These are phyloP conservation scores for Tubosaeta sp. DNA, from an alignment of 768 basidiomycete species.

Conservation along the genomic window DNA sequence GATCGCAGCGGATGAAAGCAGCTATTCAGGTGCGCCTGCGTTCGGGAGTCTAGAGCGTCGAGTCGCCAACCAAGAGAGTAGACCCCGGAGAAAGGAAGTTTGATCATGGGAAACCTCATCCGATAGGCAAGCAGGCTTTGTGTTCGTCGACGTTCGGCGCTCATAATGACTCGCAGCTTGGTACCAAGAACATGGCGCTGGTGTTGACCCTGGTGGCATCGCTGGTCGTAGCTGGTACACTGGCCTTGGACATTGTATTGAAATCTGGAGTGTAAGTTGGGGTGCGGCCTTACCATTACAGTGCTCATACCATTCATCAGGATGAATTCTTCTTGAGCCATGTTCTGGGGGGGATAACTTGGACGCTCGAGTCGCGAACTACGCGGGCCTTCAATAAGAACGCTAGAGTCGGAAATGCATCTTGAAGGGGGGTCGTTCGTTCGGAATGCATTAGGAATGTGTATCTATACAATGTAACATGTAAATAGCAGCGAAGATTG, in stretches of 20 bases:
- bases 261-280: conserved; percentile 65
- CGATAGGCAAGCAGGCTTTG: conserved; percentile 49
- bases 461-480: conserved; percentile 24
- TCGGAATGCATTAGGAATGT: conserved; percentile 18
- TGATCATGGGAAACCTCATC: conserved; percentile 72
- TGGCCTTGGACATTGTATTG: conserved; percentile 70
- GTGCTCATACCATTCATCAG: conserved; percentile 31
- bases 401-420: conserved; percentile 54
- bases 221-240: conserved; percentile 85
- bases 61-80: conserved; percentile 5
- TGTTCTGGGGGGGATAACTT: conserved; percentile 69
- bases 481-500: conserved; percentile 24
- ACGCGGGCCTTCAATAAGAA: conserved; percentile 60
- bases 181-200: conserved; percentile 76
- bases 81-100: conserved; percentile 38
- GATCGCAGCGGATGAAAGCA: conserved; percentile 62
- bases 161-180: conserved; percentile 51
- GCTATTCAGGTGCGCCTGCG: conserved; percentile 46
- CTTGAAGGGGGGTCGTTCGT: conserved; percentile 6
- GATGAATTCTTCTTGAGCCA: conserved; percentile 67
- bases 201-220: conserved; percentile 43
- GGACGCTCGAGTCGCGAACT: conserved; percentile 68
- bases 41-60: neutral
- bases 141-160: neutral
- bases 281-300: neutral